Evolutionary conservation across 768 basidiomycete species (phyloP).

Genomic region (Cystofilobasidium capitatum): DNA sequence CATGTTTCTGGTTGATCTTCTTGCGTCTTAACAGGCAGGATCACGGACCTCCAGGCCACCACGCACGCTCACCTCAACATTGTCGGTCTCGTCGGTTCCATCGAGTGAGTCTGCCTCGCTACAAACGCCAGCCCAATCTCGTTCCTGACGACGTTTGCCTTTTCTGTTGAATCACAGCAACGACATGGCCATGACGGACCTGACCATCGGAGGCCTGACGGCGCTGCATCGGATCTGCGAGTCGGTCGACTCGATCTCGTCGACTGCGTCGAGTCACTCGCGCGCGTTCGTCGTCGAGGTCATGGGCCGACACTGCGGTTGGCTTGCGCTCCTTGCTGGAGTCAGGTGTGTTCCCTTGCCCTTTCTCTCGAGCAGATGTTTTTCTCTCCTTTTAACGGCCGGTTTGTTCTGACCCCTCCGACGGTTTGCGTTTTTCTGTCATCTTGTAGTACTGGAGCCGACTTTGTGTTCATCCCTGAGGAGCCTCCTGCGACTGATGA

Average conservation of each 20-base stretch:
- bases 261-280: conserved; percentile 89
- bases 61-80: conserved; percentile 78
- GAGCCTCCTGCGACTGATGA: conserved; percentile 63
- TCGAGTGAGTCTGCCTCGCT: conserved; percentile 48
- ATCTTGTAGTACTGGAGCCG: conserved; percentile 57
- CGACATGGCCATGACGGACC: conserved; percentile 94
- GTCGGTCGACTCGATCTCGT: conserved; percentile 94
- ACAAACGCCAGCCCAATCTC: not conserved
- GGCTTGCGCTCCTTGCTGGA: conserved; percentile 87
- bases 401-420: not conserved
- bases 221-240: conserved; percentile 95
- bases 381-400: not conserved
- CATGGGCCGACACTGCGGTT: conserved; percentile 99
- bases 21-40: conserved; percentile 47
- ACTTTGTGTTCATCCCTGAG: conserved; percentile 97
- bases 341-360: conserved; percentile 64
- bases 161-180: conserved; percentile 45
- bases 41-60: conserved; percentile 62
- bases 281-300: conserved; percentile 97
- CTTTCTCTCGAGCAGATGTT: too few species aligned
- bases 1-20: not conserved
- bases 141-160: not conserved
- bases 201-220: conserved; percentile 93
- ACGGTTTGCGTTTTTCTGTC: not conserved
- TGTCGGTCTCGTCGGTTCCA: conserved; percentile 96